Evolutionary conservation across 164 flowering plant species (phyloP), one percentile per base, ranked within the genome.

Genomic region (Tetrastigma voinierianum): DNA sequence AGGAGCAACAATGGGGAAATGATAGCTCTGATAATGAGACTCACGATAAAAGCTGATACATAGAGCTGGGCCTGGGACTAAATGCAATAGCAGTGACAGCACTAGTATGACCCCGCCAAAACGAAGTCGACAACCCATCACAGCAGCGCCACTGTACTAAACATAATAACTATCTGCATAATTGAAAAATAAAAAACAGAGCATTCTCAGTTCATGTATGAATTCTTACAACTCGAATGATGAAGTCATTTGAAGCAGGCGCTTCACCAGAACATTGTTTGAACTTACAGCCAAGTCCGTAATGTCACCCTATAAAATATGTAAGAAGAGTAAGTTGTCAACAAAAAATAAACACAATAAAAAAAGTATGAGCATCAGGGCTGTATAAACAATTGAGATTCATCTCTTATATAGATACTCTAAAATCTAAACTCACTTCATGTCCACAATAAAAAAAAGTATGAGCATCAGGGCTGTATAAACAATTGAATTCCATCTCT

Each of bases 41-140:
- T 87, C 67, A 95, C 98, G 98, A 95, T 76, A 95, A 74, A 71
- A 95, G 97, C 69, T 91, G 93, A 76, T 77, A 91, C 21, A 73
- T 72, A 61, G 84, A 72, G 64, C 70, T 62, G 25, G 88, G 87
- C 73, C 88, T 85, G 46, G 98, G 98, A 80, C 88, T 89, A 74
- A 95, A 95, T 67, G 94, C 93, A 82, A 95, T 95, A 59, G 98
- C 93, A 76, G 97, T 95, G 62, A 95, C 98, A 74, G 88, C 90
- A 68, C 84, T 93, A 48, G 88, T 86, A 75, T 95, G 98, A 47
- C 97, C 98, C 59, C 85, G 84, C 76, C 91, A 76, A 66, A 89
- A 90, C 14, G 98, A 95, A 70, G 92, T 82, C 46, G 97, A 97
- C 65, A 74, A 10, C 53, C 98, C 98, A 82, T 95, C 98, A 61